Evolutionary conservation across 805 yeast species (phyloP), one percentile per base, ranked within the genome.

Genomic region (Ogataea angusta): DNA sequence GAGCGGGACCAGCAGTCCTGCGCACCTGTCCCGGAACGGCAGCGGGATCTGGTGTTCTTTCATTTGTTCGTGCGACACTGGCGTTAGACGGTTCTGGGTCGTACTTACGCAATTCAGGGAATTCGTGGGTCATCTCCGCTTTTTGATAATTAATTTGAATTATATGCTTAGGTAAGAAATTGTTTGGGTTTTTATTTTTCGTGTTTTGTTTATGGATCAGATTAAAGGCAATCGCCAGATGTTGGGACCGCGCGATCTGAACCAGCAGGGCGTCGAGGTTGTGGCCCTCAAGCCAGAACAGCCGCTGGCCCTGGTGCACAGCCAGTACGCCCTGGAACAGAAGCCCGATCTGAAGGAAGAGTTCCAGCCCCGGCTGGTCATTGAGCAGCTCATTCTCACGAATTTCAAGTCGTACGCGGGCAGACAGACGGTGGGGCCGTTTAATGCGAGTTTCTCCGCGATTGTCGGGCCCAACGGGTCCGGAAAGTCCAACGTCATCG

Each of bases 401-500:
- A 85, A 93, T 59, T 93, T 93, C 75, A 93, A 93, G 59, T 89
- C 97, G 0, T 93, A 93, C 59, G 98, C 97, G 1, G 99, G 99
- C 0, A 68, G 73, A 13, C 98, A 93, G 64, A 77, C 78, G 6
- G 85, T 93, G 36, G 99, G 99, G 0, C 99, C 99, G 0, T 93
- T 93, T 63, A 85, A 93, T 54, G 66, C 90, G 26, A 87, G 95
- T 5, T 95, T 93, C 57, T 86, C 96, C 9, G 98, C 99, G 0
- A 95, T 93, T 9, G 97, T 93, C 10, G 99, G 99, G 0, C 99
- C 99, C 5, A 93, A 93, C 61, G 99, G 99, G 24, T 85, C 97
- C 1, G 99, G 99, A 6, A 93, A 93, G 66, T 85, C 96, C 30
- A 93, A 93, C 58, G 85, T 93, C 80, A 90, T 93, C 85, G 99